Conservation (phyloP, 2,329 filamentous ascomycete genomes). For the Drechslerella dactyloides region DNA sequence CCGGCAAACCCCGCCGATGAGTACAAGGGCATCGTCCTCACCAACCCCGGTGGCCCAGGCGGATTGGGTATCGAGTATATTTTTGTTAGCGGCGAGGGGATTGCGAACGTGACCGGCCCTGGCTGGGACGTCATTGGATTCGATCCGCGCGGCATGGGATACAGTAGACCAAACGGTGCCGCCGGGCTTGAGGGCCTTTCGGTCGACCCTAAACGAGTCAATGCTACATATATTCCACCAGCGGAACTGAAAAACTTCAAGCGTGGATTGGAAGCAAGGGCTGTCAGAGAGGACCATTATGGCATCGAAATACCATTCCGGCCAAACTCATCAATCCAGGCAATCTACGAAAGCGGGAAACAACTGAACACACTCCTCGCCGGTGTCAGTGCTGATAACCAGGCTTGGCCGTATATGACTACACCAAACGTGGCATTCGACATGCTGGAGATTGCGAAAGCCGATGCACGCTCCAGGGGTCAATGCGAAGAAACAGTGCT, state of each 20-base stretch:
- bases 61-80: slow-evolving; percentile 59
- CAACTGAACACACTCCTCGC: slow-evolving; percentile 19
- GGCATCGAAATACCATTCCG: slow-evolving; percentile 36
- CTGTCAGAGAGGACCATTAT: slow-evolving; percentile 26
- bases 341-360: not conserved
- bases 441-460: slow-evolving; percentile 45
- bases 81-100: slow-evolving; percentile 58
- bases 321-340: slow-evolving; percentile 28
- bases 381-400: slow-evolving; percentile 26
- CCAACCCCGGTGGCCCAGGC: slow-evolving; percentile 62
- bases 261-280: slow-evolving; percentile 1
- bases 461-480: slow-evolving; percentile 34
- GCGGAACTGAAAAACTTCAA: slow-evolving; percentile 1
- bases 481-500: slow-evolving; percentile 53
- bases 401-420: slow-evolving; percentile 33
- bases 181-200: slow-evolving; percentile 54
- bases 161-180: slow-evolving; percentile 58
- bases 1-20: slow-evolving; percentile 24
- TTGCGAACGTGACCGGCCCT: slow-evolving; percentile 61
- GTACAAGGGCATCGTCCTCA: slow-evolving; percentile 59
- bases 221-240: slow-evolving; percentile 30
- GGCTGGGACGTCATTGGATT: slow-evolving; percentile 51
- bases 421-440: slow-evolving; percentile 37
- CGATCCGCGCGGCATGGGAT: slow-evolving; percentile 64
- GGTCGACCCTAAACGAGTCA: slow-evolving; percentile 57